Evolutionary conservation across 2,329 filamentous ascomycete genomes (phyloP).

Genomic region (Penicillium sp.): DNA sequence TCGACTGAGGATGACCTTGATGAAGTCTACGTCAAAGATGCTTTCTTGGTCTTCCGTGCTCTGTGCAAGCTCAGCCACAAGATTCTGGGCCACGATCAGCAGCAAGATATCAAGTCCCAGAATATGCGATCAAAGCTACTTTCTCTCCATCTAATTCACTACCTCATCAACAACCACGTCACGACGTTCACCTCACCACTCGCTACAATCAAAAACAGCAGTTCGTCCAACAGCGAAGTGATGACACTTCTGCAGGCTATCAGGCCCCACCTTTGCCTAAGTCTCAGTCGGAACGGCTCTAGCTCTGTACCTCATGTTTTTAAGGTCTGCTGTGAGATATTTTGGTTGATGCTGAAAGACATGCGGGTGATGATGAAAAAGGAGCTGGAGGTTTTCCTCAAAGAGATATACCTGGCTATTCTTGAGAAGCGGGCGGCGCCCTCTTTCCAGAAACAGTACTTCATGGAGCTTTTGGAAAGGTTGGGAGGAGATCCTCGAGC

Average conservation of each 20-base stretch:
- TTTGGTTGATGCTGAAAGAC: conserved; percentile 93
- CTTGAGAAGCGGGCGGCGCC: conserved; percentile 83
- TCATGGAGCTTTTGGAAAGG: conserved; percentile 77
- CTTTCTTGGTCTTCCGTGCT: conserved; percentile 92
- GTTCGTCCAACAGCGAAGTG: conserved; percentile 71
- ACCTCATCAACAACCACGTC: conserved; percentile 89
- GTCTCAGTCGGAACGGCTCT: conserved; percentile 88
- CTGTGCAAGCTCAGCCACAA: conserved; percentile 98
- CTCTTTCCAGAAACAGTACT: conserved; percentile 83
- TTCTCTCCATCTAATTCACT: conserved; percentile 91
- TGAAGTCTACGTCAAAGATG: conserved; percentile 94
- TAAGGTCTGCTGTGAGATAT: conserved; percentile 93
- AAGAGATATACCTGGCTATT: conserved; percentile 92
- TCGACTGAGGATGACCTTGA: conserved; percentile 65
- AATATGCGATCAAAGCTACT: conserved; percentile 97
- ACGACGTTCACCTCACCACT: conserved; percentile 83
- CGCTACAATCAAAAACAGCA: conserved; percentile 88
- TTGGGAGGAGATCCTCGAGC: conserved; percentile 80
- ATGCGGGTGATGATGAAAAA: conserved; percentile 95
- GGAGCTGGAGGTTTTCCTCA: conserved; percentile 95
- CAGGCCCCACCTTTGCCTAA: conserved; percentile 94
- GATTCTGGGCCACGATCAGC: conserved; percentile 77
- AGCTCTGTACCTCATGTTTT: conserved; percentile 90
- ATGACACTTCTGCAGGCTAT: conserved; percentile 91
- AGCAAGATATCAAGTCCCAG: conserved; percentile 86